Conservation (phyloP, 2,329 filamentous ascomycete species). For the Thelonectria rubi region DNA sequence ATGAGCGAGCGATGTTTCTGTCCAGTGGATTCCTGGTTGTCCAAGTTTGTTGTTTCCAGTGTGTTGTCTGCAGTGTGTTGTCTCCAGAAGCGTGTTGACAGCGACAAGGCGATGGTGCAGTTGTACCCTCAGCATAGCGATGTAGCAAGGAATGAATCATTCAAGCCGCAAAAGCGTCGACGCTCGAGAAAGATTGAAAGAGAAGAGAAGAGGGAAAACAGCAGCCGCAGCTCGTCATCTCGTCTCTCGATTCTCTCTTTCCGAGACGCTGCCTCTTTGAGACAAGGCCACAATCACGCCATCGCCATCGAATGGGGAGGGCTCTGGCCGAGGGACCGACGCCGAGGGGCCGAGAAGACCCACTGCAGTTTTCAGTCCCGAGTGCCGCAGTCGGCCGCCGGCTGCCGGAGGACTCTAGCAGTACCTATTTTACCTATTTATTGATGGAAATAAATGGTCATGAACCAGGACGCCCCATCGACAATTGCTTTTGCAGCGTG, state of each 20-base stretch:
- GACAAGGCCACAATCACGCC: neutral
- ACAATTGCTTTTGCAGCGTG: too few relatives aligned
- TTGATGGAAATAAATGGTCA: too few relatives aligned
- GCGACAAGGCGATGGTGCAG: constrained; percentile 16
- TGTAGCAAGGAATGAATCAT: constrained; percentile 28
- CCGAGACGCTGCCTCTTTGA: constrained; percentile 3
- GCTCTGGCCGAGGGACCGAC: neutral
- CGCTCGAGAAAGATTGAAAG: constrained; percentile 33
- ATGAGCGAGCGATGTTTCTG: constrained; percentile 27
- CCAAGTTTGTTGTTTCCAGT: constrained; percentile 17
- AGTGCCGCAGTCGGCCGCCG: neutral
- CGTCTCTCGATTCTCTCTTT: constrained; percentile 8
- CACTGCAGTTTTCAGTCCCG: neutral
- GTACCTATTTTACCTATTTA: too few relatives aligned
- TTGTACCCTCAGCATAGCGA: constrained; percentile 17
- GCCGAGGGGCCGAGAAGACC: neutral
- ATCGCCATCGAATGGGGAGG: constrained; percentile 4
- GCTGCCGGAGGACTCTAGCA: neutral
- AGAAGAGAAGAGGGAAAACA: constrained; percentile 15
- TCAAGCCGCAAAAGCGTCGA: constrained; percentile 24
- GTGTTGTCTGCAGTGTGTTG: neutral
- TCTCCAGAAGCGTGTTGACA: too few relatives aligned
- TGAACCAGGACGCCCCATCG: too few relatives aligned
- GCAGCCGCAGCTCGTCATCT: constrained; percentile 9
- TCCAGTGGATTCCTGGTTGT: constrained; percentile 14